Percentiles rank a stretch among this genome's conserved stretches.
Conservation (phyloP, 1,139 yeast species). For the Tardiomyces blankii region DNA sequence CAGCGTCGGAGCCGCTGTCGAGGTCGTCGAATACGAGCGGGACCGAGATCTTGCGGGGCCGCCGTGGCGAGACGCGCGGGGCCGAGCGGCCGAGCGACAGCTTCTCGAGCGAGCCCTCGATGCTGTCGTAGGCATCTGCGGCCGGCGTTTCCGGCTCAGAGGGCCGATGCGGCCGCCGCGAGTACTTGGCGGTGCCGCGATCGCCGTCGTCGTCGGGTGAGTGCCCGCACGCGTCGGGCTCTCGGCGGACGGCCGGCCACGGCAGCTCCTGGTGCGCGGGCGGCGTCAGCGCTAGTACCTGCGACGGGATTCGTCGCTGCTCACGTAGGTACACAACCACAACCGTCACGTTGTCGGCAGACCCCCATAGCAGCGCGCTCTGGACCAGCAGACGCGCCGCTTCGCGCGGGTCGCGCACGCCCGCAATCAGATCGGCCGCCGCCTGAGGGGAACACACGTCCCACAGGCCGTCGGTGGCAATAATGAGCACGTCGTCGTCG, state of each 20-base stretch:
- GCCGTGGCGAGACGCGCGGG: not conserved
- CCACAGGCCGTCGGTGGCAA: slow-evolving; percentile 92
- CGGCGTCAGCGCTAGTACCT: not conserved
- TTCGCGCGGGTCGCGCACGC: slow-evolving; percentile 39
- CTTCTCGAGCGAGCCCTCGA: not conserved
- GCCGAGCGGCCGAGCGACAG: not conserved
- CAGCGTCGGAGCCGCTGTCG: not conserved
- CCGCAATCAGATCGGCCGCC: slow-evolving; percentile 55
- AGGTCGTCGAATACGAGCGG: not conserved
- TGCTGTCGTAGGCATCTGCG: not conserved
- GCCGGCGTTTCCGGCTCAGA: not conserved
- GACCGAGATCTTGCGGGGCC: not conserved
- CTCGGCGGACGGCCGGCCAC: not conserved
- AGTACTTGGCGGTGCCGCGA: no score
- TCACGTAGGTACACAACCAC: slow-evolving; percentile 42
- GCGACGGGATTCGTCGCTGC: not conserved
- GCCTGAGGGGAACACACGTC: slow-evolving; percentile 68
- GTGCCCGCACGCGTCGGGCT: no score
- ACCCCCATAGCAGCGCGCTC: slow-evolving; percentile 57
- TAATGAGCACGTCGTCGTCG: slow-evolving; percentile 57
- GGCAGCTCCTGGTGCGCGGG: not conserved
- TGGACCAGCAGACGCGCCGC: slow-evolving; percentile 61
- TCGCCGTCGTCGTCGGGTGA: no score
- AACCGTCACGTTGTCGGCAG: slow-evolving; percentile 78
- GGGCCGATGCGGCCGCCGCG: no score